Percentiles rank a stretch among this genome's conserved stretches.
These are phyloP conservation scores for Ogataea hybrid DNA, from an alignment of 1,139 yeast genomes.

Conservation along the genomic window DNA sequence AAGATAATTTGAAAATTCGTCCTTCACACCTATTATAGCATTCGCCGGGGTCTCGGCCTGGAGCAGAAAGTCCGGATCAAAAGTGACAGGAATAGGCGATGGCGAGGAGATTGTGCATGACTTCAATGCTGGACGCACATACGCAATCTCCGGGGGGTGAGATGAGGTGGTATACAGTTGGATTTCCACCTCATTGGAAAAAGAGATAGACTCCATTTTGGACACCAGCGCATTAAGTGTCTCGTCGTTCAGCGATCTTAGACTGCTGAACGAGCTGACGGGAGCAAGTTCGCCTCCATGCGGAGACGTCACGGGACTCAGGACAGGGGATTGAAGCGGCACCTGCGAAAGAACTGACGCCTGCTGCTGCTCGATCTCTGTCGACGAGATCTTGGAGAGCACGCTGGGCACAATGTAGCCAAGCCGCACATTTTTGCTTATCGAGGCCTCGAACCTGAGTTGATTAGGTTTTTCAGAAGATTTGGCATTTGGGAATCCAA, in stretches of 20 bases:
- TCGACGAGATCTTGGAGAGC: constrained; percentile 3
- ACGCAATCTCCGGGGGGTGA: constrained; percentile 21
- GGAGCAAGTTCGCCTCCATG: constrained; percentile 9
- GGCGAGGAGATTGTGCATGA: constrained; percentile 32
- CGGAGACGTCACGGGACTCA: constrained; percentile 9
- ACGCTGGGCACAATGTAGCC: constrained; percentile 14
- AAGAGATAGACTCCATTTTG: constrained; percentile 7
- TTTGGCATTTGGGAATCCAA: constrained; percentile 4
- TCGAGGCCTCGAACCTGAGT: constrained; percentile 4
- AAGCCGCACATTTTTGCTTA: constrained; percentile 3
- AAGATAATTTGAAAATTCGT: constrained; percentile 13
- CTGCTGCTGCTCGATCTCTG: constrained; percentile 3
- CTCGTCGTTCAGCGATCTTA: constrained; percentile 9
- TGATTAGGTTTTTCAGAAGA: not conserved
- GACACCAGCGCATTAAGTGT: constrained; percentile 8
- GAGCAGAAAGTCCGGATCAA: constrained; percentile 27
- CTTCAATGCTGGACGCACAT: constrained; percentile 19
- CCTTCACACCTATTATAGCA: constrained; percentile 13
- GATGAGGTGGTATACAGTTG: constrained; percentile 29
- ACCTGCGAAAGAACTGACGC: constrained; percentile 4
- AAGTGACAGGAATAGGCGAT: constrained; percentile 33
- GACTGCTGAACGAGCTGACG: constrained; percentile 14
- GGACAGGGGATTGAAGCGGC: constrained; percentile 10
- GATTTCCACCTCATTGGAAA: constrained; percentile 27
- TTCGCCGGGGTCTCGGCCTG: constrained; percentile 10